phyloP scores from a whole-genome alignment of 2,329 filamentous ascomycete genomes.

The Podosphaera fusca region DNA sequence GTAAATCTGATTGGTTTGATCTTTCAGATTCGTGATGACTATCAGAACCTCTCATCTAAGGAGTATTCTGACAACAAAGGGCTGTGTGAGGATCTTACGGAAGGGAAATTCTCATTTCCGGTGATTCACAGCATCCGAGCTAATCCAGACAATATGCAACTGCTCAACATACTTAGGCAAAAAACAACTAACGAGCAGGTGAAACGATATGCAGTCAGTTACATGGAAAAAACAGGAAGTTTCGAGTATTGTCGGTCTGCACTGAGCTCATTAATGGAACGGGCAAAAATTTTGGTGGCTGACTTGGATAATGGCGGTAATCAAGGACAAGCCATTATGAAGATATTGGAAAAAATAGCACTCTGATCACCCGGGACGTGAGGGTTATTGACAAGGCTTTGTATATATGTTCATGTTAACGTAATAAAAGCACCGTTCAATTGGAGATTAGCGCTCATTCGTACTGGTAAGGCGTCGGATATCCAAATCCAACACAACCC shows the following conservation, averaged over 20 bases:
- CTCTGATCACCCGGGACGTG: background rate
- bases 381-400: too few species aligned
- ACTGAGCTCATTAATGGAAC: slow-evolving; percentile 35
- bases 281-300: slow-evolving; percentile 12
- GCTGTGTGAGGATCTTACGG: slow-evolving; percentile 81
- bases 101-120: slow-evolving; percentile 92
- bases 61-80: slow-evolving; percentile 78
- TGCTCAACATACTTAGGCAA: slow-evolving; percentile 83
- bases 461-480: too few species aligned
- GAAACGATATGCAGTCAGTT: slow-evolving; percentile 71
- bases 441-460: too few species aligned
- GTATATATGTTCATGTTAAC: too few species aligned
- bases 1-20: slow-evolving; percentile 68
- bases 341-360: slow-evolving; percentile 1
- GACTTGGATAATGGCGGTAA: slow-evolving; percentile 1
- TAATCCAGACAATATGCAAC: slow-evolving; percentile 48
- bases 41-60: slow-evolving; percentile 58
- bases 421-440: too few species aligned
- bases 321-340: background rate
- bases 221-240: slow-evolving; percentile 77
- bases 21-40: slow-evolving; percentile 86
- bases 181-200: slow-evolving; percentile 70
- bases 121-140: slow-evolving; percentile 81
- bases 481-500: too few species aligned
- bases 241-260: slow-evolving; percentile 67